Base-by-base conservation (phyloP, 73 alveolate genomes). In the Uronychia binucleata region DNA sequence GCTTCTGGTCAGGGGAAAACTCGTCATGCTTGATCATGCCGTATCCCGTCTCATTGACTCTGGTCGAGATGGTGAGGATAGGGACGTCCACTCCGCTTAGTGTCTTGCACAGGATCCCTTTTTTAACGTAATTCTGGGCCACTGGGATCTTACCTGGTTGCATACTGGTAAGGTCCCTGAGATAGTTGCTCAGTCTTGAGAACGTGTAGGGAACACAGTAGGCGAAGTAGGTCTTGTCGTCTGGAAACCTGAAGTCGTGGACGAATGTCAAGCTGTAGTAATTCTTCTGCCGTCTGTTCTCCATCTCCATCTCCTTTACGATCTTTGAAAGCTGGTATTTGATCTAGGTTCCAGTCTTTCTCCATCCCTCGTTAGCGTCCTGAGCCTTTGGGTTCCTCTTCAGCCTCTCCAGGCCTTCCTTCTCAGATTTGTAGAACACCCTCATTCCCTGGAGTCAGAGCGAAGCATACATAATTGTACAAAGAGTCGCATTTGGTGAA, bases 51-150 rank as follows among this genome's bases (percentile, higher is more conserved):
- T 75, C 57, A 27, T 88, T 34, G 0, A 59, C 87, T 58, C 86
- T 82, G 29, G 82, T 58, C 30, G 94, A 58, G 31, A 88, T 30
- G 0, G 88, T 88, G 28, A 88, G 33, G 32, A 83, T 77, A 19
- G 94, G 94, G 26, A 88, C 94, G 31, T 88, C 94, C n/a, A 88
- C 74, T 33, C 94, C 94, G 84, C 88, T 77, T 26, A 88, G 46
- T 8, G 88, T 35, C 58, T 88, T 88, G 67, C 94, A 88, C 57
- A 88, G 67, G 19, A 46, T 19, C 19, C 67, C 67, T 46, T 46
- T 46, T 19, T 46, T 46, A 19, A 46, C 19, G 67, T 11, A 46
- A 46, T 5, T 19, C 67, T 46, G 19, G n/a, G 5, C 5, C 5
- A 11, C 5, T 11, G 67, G 67, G 5, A 46, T 46, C 67, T 46